Percentiles rank a stretch among this genome's conserved stretches.
Conservation (phyloP, 192 early-diverging fungal species). For the Entomortierella lignicola region DNA sequence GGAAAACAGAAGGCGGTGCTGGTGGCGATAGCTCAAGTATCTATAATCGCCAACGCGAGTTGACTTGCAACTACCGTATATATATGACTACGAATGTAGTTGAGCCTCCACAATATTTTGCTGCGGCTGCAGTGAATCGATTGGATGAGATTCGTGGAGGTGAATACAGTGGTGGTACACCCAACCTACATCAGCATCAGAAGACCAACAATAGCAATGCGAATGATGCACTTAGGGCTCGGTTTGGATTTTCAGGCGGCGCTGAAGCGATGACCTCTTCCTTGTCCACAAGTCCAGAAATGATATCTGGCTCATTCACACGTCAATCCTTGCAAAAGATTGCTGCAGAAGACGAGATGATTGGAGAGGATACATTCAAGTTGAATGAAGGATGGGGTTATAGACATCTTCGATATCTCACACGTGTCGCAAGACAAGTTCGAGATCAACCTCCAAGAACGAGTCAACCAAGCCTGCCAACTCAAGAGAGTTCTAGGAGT, state of each 20-base stretch:
- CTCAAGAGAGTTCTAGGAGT: not conserved
- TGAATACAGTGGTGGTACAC: conserved; percentile 9
- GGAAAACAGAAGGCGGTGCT: not conserved
- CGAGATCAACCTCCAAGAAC: conserved; percentile 26
- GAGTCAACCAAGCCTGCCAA: not conserved
- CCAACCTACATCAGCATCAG: not conserved
- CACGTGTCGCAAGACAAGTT: conserved; percentile 29
- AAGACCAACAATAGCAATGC: not conserved
- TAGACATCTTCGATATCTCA: conserved; percentile 26
- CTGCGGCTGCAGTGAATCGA: conserved; percentile 19
- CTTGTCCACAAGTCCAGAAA: conserved; percentile 13
- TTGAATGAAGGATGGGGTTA: conserved; percentile 45
- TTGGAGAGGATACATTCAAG: conserved; percentile 31
- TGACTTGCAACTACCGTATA: conserved; percentile 33
- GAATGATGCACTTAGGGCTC: conserved; percentile 9
- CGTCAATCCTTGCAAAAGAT: conserved; percentile 16
- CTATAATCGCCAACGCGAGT: conserved; percentile 28
- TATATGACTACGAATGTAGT: conserved; percentile 51
- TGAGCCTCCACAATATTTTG: conserved; percentile 44
- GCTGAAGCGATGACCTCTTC: conserved; percentile 3
- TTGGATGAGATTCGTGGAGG: conserved; percentile 38
- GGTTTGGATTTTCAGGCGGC: not conserved
- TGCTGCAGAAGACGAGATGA: conserved; percentile 48
- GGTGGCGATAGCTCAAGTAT: conserved; percentile 32
- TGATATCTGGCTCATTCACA: not conserved